Evolutionary conservation across 1,284 basidiomycete species (phyloP), one percentile per base, ranked within the genome.

Genomic region (Xerocomus minutiporus): DNA sequence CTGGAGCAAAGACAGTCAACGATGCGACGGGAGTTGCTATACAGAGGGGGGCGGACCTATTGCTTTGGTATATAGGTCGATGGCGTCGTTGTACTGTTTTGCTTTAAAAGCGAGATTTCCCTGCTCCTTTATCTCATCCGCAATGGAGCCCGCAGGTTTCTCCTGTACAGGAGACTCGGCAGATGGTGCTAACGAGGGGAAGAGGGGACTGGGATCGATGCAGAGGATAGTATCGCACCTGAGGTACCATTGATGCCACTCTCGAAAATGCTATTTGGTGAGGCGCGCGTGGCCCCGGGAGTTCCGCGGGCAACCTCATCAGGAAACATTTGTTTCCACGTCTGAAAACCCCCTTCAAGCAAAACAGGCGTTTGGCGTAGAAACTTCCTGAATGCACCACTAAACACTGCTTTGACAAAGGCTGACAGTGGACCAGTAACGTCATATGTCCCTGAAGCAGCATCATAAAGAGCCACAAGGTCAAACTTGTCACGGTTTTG

Each of bases 401-500:
- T 87, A 68, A 82, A 86, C 40, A 96, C 89, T 4, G 86, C 79
- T 13, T 78, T 74, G 53, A 84, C 76, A 32, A 95, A 76, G 11
- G 75, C 68, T 1, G 79, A 76, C n/a, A 89, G 70, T 0, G 87
- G 79, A 0, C 79, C 76, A 13, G 69, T 62, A 11, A 70, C 63
- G 5, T 77, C 80, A 59, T 89, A 81, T 2, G 72, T 71, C 28
- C 77, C 76, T 2, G 92, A 93, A 5, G 76, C 72, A 43, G 81
- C 71, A 68, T 99, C 95, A 68, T 93, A 94, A 2, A 98, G 73
- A 9, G 90, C 90, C n/a, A 98, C 83, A 13, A 97, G 71, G 60
- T 98, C 94, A 68, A 91, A 97, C 61, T 86, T 86, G 64, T 93
- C 82, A 28, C 96, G 86, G 53, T 88, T 86, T 26, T 75, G 70